phyloP scores from a whole-genome alignment of 2,329 filamentous ascomycete genomes.

The Fusarium humuli region DNA sequence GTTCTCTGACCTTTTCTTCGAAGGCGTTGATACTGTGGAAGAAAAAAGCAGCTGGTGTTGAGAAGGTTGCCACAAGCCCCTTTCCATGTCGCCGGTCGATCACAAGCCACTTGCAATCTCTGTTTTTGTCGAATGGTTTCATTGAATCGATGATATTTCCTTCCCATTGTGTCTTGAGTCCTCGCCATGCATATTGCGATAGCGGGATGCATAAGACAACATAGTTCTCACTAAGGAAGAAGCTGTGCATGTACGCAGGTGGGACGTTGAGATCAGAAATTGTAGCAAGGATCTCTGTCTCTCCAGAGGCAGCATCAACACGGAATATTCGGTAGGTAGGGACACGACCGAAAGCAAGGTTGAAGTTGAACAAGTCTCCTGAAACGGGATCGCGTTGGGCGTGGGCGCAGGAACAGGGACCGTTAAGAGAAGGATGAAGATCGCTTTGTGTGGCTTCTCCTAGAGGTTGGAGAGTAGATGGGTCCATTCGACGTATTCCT shows the following conservation, averaged over 20 bases:
- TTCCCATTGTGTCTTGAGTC: constrained; percentile 71
- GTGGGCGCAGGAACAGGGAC: constrained; percentile 76
- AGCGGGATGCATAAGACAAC: constrained; percentile 80
- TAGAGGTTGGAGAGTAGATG: constrained; percentile 77
- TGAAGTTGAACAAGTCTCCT: constrained; percentile 85
- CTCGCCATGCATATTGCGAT: constrained; percentile 68
- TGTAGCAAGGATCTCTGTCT: constrained; percentile 77
- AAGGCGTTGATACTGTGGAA: constrained; percentile 86
- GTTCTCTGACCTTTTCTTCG: constrained; percentile 64
- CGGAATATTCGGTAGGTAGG: constrained; percentile 77
- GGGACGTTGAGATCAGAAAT: constrained; percentile 62
- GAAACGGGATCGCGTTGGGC: constrained; percentile 76
- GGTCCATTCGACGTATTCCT: constrained; percentile 71
- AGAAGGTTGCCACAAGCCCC: constrained; percentile 76
- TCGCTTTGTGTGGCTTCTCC: constrained; percentile 68
- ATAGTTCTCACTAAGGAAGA: constrained; percentile 78
- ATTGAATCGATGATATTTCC: constrained; percentile 77
- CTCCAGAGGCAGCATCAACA: constrained; percentile 69
- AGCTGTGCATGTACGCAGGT: constrained; percentile 84
- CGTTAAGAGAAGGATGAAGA: constrained; percentile 76
- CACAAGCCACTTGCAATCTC: constrained; percentile 76
- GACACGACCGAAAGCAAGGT: constrained; percentile 70
- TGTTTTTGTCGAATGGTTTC: constrained; percentile 67
- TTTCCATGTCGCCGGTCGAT: constrained; percentile 72
- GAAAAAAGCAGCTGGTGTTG: constrained; percentile 76